Conservation (phyloP, 2,329 filamentous ascomycete genomes). For the Calonectria hawksworthii region DNA sequence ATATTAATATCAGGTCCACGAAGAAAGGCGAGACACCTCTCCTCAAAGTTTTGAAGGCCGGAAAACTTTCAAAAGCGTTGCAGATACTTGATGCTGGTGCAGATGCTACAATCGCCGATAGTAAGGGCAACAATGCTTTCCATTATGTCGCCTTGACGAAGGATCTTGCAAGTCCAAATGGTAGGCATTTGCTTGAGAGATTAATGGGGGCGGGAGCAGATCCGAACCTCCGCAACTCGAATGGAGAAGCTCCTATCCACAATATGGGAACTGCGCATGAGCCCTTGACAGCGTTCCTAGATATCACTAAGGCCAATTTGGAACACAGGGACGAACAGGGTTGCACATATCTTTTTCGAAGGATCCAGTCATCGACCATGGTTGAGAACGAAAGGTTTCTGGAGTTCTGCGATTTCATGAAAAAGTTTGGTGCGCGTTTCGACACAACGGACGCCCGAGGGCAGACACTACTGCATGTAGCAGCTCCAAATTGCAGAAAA, state of each 20-base stretch:
- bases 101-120: background rate
- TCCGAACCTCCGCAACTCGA: background rate
- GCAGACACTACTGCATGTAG: background rate
- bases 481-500: background rate
- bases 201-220: background rate
- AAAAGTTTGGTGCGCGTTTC: background rate
- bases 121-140: background rate
- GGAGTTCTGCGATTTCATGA: background rate
- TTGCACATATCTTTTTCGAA: background rate
- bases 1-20: too few relatives aligned
- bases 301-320: background rate
- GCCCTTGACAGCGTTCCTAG: background rate
- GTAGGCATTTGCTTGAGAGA: background rate
- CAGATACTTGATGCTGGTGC: background rate
- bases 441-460: background rate
- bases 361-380: background rate
- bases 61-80: background rate
- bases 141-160: background rate
- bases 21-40: background rate
- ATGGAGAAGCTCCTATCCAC: background rate
- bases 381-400: background rate
- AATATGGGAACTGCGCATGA: background rate
- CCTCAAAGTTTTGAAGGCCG: background rate
- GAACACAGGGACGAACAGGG: background rate
- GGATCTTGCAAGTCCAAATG: background rate